These are phyloP conservation scores for Incumbomyces delicatus DNA, from an alignment of 2,329 filamentous ascomycete species.

Conservation along the genomic window DNA sequence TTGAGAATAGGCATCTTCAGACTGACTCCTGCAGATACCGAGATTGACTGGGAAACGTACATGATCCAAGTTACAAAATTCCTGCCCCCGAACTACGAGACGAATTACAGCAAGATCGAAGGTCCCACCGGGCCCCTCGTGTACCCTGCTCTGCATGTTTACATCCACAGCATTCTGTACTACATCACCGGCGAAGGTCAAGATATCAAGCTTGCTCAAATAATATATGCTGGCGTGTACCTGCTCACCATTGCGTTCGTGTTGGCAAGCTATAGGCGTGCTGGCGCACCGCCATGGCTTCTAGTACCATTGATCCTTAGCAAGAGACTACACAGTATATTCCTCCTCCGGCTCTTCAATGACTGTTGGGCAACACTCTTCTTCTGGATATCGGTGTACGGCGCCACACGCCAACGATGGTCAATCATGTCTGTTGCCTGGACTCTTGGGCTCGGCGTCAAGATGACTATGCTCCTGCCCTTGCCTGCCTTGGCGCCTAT, in stretches of 20 bases:
- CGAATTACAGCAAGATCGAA: slow-evolving; percentile 75
- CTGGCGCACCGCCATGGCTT: slow-evolving; percentile 62
- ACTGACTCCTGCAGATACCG: slow-evolving; percentile 57
- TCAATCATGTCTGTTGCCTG: slow-evolving; percentile 62
- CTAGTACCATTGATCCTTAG: slow-evolving; percentile 78
- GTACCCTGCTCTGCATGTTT: slow-evolving; percentile 89
- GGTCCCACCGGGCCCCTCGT: slow-evolving; percentile 88
- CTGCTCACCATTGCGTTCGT: slow-evolving; percentile 65
- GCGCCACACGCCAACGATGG: slow-evolving; percentile 67
- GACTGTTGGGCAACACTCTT: slow-evolving; percentile 81
- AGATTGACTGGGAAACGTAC: slow-evolving; percentile 96
- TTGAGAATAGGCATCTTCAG: slow-evolving; percentile 35
- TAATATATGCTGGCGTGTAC: slow-evolving; percentile 72
- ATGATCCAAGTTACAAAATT: slow-evolving; percentile 86
- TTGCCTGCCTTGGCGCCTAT: slow-evolving; percentile 72
- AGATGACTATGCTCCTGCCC: slow-evolving; percentile 82
- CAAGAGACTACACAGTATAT: slow-evolving; percentile 89
- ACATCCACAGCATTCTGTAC: slow-evolving; percentile 76
- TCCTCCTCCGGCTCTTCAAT: slow-evolving; percentile 87
- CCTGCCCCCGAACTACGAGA: slow-evolving; percentile 58
- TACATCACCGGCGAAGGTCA: slow-evolving; percentile 63
- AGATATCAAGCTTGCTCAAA: slow-evolving; percentile 71
- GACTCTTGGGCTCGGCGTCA: slow-evolving; percentile 74
- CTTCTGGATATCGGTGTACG: slow-evolving; percentile 70
- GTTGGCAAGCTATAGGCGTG: slow-evolving; percentile 61